Evolutionary conservation across 495 filamentous ascomycete genomes (phyloP).

Genomic region (Trypethelium eluteriae): DNA sequence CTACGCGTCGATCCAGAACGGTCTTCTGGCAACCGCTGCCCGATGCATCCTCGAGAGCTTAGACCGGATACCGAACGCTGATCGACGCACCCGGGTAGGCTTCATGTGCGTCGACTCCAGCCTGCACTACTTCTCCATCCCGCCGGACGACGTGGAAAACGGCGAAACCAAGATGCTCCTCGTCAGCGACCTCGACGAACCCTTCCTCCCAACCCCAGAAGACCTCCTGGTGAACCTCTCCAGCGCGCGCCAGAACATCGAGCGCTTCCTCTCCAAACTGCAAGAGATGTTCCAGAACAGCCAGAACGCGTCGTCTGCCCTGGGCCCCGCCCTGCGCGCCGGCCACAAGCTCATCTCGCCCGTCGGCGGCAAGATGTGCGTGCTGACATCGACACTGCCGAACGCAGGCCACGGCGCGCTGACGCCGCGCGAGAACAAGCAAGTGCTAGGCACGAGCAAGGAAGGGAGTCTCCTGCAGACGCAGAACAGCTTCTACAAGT

Average conservation of each 20-base stretch:
- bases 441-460: slow-evolving; percentile 87
- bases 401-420: slow-evolving; percentile 85
- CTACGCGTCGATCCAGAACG: slow-evolving; percentile 81
- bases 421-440: slow-evolving; percentile 94
- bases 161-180: slow-evolving; percentile 85
- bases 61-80: slow-evolving; percentile 94
- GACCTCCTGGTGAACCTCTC: slow-evolving; percentile 87
- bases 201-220: slow-evolving; percentile 87
- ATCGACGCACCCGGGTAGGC: slow-evolving; percentile 81
- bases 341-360: slow-evolving; percentile 92
- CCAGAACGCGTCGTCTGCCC: slow-evolving; percentile 73
- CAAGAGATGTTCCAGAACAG: slow-evolving; percentile 96
- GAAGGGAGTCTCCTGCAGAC: slow-evolving; percentile 83
- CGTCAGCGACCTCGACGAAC: slow-evolving; percentile 91
- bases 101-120: slow-evolving; percentile 95
- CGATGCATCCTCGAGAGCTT: slow-evolving; percentile 92
- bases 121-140: slow-evolving; percentile 90
- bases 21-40: slow-evolving; percentile 89
- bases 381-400: slow-evolving; percentile 82
- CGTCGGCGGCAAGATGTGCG: slow-evolving; percentile 87
- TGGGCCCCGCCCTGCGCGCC: slow-evolving; percentile 86
- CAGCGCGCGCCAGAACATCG: slow-evolving; percentile 83
- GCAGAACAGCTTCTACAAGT: slow-evolving; percentile 94
- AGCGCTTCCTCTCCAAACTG: slow-evolving; percentile 81
- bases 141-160: slow-evolving; percentile 74